Percentiles rank a stretch among this genome's conserved stretches.
Evolutionary conservation across 805 yeast species (phyloP).

Genomic region (Tetrapisispora pingtungensis): DNA sequence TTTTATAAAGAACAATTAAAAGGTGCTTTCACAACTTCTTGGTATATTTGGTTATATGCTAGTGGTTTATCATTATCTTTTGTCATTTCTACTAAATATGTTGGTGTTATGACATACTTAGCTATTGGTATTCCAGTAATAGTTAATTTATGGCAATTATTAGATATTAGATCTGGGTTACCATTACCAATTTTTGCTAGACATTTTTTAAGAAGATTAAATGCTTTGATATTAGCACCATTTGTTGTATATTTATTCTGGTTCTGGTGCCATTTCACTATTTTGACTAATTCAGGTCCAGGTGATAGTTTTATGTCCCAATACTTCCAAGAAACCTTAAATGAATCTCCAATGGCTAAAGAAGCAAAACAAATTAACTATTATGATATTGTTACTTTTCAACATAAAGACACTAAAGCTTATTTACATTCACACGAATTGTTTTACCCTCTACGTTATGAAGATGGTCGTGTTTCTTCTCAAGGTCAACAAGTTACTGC

Average conservation of each 20-base stretch:
- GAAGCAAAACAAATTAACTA: conserved; percentile 64
- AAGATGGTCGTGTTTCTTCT: conserved; percentile 91
- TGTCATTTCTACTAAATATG: conserved; percentile 92
- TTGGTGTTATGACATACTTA: conserved; percentile 85
- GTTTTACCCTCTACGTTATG: conserved; percentile 81
- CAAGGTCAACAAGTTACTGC: conserved; percentile 89
- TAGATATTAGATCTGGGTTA: conserved; percentile 63
- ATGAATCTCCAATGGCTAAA: conserved; percentile 68
- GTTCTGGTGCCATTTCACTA: conserved; percentile 85
- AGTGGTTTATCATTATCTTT: conserved; percentile 85
- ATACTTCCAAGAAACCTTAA: conserved; percentile 85
- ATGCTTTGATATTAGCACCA: conserved; percentile 68
- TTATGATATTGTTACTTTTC: conserved; percentile 65
- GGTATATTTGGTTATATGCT: conserved; percentile 82
- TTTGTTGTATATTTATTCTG: conserved; percentile 72
- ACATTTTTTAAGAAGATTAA: conserved; percentile 69
- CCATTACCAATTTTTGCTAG: conserved; percentile 43
- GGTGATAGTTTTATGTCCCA: conserved; percentile 95
- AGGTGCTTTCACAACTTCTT: conserved; percentile 51
- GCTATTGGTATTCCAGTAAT: conserved; percentile 81
- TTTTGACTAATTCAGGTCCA: conserved; percentile 81
- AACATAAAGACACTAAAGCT: conserved; percentile 71
- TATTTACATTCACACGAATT: conserved; percentile 73
- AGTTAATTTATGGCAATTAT: conserved; percentile 78
- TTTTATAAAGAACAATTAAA: conserved; percentile 60